phyloP scores from a whole-genome alignment of 2,329 filamentous ascomycete species.

The Colletotrichum endophyticum region DNA sequence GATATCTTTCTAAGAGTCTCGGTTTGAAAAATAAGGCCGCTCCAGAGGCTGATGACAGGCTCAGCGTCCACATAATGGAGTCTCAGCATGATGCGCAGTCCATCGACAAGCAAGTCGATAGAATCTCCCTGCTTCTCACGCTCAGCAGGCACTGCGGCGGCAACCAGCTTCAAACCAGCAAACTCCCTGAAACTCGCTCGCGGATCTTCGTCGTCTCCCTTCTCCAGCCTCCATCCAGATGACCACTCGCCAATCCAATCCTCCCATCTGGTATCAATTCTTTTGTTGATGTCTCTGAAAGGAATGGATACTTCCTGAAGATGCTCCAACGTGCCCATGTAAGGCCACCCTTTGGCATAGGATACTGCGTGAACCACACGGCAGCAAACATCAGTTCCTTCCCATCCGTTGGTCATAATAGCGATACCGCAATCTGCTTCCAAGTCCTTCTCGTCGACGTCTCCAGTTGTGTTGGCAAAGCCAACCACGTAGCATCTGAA shows the following conservation, averaged over 20 bases:
- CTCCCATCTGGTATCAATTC: background rate
- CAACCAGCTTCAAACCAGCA: background rate
- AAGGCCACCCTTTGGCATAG: constrained; percentile 9
- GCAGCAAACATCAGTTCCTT: background rate
- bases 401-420: constrained; percentile 24
- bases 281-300: background rate
- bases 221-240: background rate
- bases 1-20: background rate
- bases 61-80: background rate
- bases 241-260: background rate
- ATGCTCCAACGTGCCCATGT: background rate
- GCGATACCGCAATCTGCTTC: constrained; percentile 18
- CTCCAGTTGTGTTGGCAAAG: constrained; percentile 5
- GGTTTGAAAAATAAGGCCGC: background rate
- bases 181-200: background rate
- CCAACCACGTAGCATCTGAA: constrained; percentile 21
- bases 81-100: background rate
- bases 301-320: background rate
- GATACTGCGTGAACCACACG: constrained; percentile 1
- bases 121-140: background rate
- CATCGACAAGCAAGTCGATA: background rate
- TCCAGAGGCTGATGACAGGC: background rate
- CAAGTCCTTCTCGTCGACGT: background rate
- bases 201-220: background rate
- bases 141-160: background rate